Conservation (phyloP, 306 rosid genomes). For the Arachis hypogaea region DNA sequence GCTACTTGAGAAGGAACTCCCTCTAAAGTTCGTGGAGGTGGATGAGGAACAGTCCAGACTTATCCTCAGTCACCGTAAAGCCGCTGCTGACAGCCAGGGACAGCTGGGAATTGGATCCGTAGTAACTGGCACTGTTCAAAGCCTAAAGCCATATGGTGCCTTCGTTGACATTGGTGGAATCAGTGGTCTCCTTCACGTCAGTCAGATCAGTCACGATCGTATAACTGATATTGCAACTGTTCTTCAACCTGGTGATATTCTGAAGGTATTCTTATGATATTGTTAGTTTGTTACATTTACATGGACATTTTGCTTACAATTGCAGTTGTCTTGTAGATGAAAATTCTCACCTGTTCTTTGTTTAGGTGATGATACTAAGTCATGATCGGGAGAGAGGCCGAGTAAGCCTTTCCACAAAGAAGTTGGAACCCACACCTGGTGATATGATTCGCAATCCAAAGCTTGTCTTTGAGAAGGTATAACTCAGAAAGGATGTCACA, state of each 20-base stretch:
- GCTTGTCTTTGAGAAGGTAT: conserved; percentile 95
- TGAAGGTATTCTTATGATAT: conserved; percentile 63
- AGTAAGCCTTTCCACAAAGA: conserved; percentile 95
- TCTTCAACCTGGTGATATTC: conserved; percentile 93
- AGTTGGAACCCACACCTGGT: conserved; percentile 96
- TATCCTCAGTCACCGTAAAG: conserved; percentile 95
- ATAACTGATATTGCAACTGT: conserved; percentile 86
- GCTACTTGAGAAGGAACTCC: conserved; percentile 79
- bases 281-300: background rate
- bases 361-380: conserved; percentile 94
- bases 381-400: conserved; percentile 94
- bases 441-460: conserved; percentile 98
- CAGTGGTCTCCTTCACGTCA: conserved; percentile 97
- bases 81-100: conserved; percentile 92
- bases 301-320: conserved; percentile 23
- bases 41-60: conserved; percentile 92
- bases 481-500: conserved; percentile 32
- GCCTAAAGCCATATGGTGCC: conserved; percentile 96
- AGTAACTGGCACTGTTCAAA: conserved; percentile 88
- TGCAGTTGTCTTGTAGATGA: conserved; percentile 10
- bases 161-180: conserved; percentile 96
- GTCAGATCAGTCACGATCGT: conserved; percentile 98
- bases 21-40: conserved; percentile 96
- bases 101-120: conserved; percentile 98
- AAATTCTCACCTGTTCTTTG: conserved; percentile 34